A percentile compares a stretch with the other conserved stretches of the same genome.
Conservation (phyloP, 2,329 filamentous ascomycete species). For the Arthrobotrys entomopaga region DNA sequence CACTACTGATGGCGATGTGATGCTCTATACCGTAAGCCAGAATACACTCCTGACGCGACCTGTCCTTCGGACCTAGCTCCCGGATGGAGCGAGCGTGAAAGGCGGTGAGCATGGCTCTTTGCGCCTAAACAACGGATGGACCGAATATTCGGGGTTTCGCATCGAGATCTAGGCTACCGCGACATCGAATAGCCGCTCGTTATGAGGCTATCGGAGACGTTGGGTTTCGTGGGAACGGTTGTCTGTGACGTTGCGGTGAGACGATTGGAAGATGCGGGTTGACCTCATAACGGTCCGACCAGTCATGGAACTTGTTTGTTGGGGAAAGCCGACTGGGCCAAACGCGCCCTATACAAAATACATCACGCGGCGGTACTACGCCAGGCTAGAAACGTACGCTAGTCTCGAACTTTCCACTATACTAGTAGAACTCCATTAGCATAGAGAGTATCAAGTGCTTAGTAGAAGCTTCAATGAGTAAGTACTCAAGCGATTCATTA, state of each 20-base stretch:
- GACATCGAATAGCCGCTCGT: conserved; percentile 30
- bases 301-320: conserved; percentile 13
- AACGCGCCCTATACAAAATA: not conserved
- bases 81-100: conserved; percentile 96
- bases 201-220: conserved; percentile 20
- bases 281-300: conserved; percentile 36
- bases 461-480: too few relatives aligned
- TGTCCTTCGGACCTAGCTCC: conserved; percentile 95
- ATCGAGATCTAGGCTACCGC: conserved; percentile 43
- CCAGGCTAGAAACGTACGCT: not conserved
- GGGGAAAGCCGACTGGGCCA: conserved; percentile 19
- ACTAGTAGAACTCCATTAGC: too few relatives aligned
- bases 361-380: conserved; percentile 17
- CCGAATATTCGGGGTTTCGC: conserved; percentile 30
- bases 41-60: conserved; percentile 95
- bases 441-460: too few relatives aligned
- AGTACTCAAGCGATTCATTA: too few relatives aligned
- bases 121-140: conserved; percentile 59
- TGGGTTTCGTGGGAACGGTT: conserved; percentile 5
- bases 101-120: conserved; percentile 84
- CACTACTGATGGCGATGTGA: too few relatives aligned
- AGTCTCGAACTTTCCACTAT: too few relatives aligned
- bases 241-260: conserved; percentile 21
- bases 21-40: conserved; percentile 78
- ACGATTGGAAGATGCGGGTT: conserved; percentile 46